Conservation (phyloP, 495 filamentous ascomycete species). For the Penicillium lividum region DNA sequence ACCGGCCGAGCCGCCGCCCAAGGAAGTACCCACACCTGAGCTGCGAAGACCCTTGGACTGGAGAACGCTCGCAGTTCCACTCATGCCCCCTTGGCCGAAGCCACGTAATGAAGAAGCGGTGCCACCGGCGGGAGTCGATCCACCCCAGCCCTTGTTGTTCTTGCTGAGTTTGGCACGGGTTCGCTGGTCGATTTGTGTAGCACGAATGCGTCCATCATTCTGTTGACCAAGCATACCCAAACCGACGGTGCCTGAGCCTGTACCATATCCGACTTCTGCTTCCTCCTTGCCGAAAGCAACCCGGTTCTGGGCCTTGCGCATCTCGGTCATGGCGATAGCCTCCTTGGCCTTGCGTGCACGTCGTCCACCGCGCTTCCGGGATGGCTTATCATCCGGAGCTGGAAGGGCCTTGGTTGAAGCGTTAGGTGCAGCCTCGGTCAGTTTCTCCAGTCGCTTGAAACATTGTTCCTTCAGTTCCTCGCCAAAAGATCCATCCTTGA, state of each 20-base stretch:
- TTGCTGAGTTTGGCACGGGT: constrained; percentile 90
- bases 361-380: constrained; percentile 88
- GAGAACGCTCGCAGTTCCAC: constrained; percentile 65
- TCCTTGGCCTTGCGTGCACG: constrained; percentile 95
- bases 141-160: constrained; percentile 95
- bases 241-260: constrained; percentile 81
- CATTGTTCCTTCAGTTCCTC: constrained; percentile 82
- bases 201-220: constrained; percentile 83
- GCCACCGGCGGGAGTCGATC: constrained; percentile 57
- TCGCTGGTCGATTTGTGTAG: constrained; percentile 85
- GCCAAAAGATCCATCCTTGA: constrained; percentile 78
- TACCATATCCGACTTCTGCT: constrained; percentile 88
- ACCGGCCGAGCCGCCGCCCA: constrained; percentile 55
- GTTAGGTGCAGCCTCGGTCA: constrained; percentile 91
- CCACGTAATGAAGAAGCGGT: constrained; percentile 76
- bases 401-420: constrained; percentile 86
- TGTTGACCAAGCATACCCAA: constrained; percentile 92
- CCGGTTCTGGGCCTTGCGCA: constrained; percentile 94
- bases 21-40: constrained; percentile 71
- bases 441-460: constrained; percentile 85
- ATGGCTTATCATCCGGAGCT: constrained; percentile 93
- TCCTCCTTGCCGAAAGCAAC: constrained; percentile 97
- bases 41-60: constrained; percentile 71
- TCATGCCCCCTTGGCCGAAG: constrained; percentile 62
- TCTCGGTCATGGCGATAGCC: constrained; percentile 93